A percentile compares a stretch with the other conserved stretches of the same genome.
These are phyloP conservation scores for Talaromyces sp. DNA, from an alignment of 2,329 filamentous ascomycete species.

Conservation along the genomic window DNA sequence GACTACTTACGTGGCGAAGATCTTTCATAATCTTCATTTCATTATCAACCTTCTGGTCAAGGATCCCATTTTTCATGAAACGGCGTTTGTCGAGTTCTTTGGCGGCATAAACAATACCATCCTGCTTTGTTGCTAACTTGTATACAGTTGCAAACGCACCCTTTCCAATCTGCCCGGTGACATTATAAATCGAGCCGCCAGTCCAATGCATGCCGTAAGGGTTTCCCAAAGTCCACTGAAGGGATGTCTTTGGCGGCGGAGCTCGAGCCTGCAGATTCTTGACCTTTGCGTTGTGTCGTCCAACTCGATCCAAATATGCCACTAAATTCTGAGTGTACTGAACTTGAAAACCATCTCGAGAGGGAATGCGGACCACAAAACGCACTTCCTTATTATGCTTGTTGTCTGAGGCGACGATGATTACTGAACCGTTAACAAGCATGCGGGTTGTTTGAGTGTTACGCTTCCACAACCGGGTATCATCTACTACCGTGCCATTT, in stretches of 20 bases:
- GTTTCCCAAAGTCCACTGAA: constrained; percentile 38
- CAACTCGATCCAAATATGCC: constrained; percentile 57
- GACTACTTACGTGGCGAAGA: constrained; percentile 68
- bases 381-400: constrained; percentile 60
- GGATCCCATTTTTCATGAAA: constrained; percentile 86
- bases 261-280: constrained; percentile 26
- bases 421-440: constrained; percentile 68
- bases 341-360: constrained; percentile 64
- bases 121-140: constrained; percentile 78
- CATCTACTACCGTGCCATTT: constrained; percentile 90
- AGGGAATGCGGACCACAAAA: constrained; percentile 83
- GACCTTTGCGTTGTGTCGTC: constrained; percentile 24
- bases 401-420: constrained; percentile 61
- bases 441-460: constrained; percentile 56
- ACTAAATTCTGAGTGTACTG: constrained; percentile 67
- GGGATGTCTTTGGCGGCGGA: constrained; percentile 24
- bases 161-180: constrained; percentile 76
- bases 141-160: constrained; percentile 95
- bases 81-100: constrained; percentile 92
- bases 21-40: constrained; percentile 95
- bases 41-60: constrained; percentile 90
- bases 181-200: constrained; percentile 80
- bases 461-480: constrained; percentile 59
- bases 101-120: constrained; percentile 79
- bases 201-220: constrained; percentile 70